phyloP scores from a whole-genome alignment of 768 basidiomycete species.

The Neoboletus subvelutipes region DNA sequence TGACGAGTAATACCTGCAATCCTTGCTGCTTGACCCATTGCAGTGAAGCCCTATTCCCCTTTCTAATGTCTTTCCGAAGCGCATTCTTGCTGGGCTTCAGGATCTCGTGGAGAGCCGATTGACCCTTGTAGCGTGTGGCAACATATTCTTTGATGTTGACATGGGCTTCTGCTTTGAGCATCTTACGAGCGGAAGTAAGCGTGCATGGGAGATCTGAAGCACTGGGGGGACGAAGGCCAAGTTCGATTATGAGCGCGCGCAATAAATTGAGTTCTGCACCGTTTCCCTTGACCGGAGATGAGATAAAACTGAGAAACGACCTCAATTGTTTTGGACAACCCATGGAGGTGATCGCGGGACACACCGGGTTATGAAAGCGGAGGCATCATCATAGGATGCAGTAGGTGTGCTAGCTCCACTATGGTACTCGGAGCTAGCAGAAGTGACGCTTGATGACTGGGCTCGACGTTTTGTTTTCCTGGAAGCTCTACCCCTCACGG shows the following conservation, averaged over 20 bases:
- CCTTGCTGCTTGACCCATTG: conserved; percentile 66
- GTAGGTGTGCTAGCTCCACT: conserved; percentile 13
- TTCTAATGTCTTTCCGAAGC: conserved; percentile 60
- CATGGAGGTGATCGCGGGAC: background rate
- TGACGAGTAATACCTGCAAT: conserved; percentile 60
- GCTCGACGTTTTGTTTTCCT: conserved; percentile 2
- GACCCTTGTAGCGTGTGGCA: conserved; percentile 61
- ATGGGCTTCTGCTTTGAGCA: conserved; percentile 65
- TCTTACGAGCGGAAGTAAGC: conserved; percentile 63
- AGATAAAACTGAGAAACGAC: conserved; percentile 21
- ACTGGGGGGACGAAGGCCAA: conserved; percentile 54
- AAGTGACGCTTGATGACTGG: conserved; percentile 1
- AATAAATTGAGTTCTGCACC: conserved; percentile 53
- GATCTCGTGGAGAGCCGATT: conserved; percentile 54
- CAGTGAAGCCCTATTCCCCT: conserved; percentile 45
- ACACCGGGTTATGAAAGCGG: conserved; percentile 28
- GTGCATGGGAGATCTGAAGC: conserved; percentile 52
- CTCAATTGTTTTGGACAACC: background rate
- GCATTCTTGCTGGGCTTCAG: conserved; percentile 63
- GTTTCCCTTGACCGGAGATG: conserved; percentile 14
- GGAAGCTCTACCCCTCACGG: background rate
- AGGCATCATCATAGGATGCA: conserved; percentile 27
- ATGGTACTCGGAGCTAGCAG: conserved; percentile 7
- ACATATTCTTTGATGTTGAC: conserved; percentile 75
- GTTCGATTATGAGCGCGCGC: conserved; percentile 73